phyloP scores from a whole-genome alignment of 2,329 filamentous ascomycete species.

The Paraconiothyrium brasiliense region DNA sequence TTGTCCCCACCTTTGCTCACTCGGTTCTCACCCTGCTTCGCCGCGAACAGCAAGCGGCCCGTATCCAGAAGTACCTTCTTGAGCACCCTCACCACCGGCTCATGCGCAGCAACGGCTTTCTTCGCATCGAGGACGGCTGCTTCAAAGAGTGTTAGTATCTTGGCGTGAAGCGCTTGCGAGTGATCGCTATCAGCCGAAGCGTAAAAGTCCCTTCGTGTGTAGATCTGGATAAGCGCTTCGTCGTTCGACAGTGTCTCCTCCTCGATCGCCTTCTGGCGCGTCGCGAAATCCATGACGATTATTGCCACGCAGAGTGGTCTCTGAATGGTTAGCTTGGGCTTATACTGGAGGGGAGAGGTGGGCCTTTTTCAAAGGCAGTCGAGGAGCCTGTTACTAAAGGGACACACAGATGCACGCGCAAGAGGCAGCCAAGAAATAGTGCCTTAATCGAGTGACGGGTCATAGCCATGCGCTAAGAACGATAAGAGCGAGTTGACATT shows the following conservation, averaged over 20 bases:
- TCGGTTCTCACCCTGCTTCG: background rate
- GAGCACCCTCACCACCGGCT: background rate
- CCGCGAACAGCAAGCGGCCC: background rate
- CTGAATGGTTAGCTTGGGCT: too few species aligned
- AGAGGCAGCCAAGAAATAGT: too few species aligned
- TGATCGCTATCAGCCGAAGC: background rate
- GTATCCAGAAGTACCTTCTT: background rate
- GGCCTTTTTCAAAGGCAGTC: too few species aligned
- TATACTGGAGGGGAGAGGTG: too few species aligned
- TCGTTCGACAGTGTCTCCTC: constrained; percentile 5
- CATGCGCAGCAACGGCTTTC: constrained; percentile 1
- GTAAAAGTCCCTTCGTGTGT: background rate
- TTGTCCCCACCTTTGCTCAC: background rate
- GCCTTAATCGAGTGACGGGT: too few species aligned
- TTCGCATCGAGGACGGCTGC: background rate
- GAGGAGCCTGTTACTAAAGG: too few species aligned
- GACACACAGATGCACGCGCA: too few species aligned
- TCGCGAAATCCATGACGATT: background rate
- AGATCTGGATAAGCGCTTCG: background rate
- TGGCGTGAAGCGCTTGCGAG: background rate
- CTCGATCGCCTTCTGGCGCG: background rate
- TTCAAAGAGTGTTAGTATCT: background rate
- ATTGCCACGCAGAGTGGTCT: too few species aligned
- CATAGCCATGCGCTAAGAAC: too few species aligned
- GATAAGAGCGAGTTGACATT: too few species aligned